Evolutionary conservation across 2,329 filamentous ascomycete species (phyloP).

Genomic region (Colletotrichum higginsianum): DNA sequence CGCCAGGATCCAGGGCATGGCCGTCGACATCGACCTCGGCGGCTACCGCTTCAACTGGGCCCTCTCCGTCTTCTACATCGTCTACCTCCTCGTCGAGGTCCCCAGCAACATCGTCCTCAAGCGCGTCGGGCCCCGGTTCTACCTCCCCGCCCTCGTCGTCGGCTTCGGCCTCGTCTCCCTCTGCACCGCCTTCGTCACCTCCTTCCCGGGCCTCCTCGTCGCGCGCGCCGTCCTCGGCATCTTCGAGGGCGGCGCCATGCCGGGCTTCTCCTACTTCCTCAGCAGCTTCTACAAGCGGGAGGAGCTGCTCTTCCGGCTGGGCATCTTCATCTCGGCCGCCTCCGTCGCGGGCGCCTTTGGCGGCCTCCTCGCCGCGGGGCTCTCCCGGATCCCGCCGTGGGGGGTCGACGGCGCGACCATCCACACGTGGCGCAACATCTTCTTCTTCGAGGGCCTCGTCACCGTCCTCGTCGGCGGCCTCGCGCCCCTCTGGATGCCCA

Average conservation of each 20-base stretch:
- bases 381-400: conserved; percentile 67
- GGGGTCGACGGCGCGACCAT: conserved; percentile 60
- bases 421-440: conserved; percentile 71
- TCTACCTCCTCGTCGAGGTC: conserved; percentile 69
- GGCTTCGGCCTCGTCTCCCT: conserved; percentile 70
- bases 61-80: conserved; percentile 71
- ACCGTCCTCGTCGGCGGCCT: conserved; percentile 63
- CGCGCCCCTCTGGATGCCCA: conserved; percentile 68
- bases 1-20: conserved; percentile 69
- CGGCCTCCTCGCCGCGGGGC: conserved; percentile 68
- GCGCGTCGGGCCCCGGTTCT: conserved; percentile 66
- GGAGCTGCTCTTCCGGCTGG: conserved; percentile 69
- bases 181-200: conserved; percentile 67
- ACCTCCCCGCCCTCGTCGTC: conserved; percentile 67
- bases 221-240: conserved; percentile 66
- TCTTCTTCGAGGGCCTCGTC: conserved; percentile 74
- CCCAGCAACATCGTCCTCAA: conserved; percentile 71
- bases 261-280: conserved; percentile 70
- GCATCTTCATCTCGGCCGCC: conserved; percentile 69
- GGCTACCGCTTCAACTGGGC: conserved; percentile 71
- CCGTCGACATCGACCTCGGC: conserved; percentile 61
- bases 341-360: conserved; percentile 72
- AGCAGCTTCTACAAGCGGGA: conserved; percentile 70
- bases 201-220: conserved; percentile 62
- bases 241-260: conserved; percentile 72